Evolutionary conservation across 2,329 filamentous ascomycete genomes (phyloP).

Genomic region (Aspergillus hiratsukae): DNA sequence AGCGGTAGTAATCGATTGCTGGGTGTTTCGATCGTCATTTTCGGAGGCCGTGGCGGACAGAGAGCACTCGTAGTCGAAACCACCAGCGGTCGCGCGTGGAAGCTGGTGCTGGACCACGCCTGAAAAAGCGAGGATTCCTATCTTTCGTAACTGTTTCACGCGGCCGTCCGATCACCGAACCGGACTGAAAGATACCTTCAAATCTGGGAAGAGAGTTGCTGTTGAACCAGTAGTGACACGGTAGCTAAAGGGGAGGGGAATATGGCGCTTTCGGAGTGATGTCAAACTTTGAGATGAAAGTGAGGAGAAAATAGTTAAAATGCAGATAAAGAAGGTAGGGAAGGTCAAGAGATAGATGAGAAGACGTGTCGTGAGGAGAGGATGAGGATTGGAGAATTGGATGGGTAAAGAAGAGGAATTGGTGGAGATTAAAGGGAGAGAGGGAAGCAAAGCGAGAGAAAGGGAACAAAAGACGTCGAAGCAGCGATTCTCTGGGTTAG

Average conservation of each 20-base stretch:
- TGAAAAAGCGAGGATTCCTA: background rate
- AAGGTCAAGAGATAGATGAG: slow-evolving; percentile 5
- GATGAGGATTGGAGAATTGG: background rate
- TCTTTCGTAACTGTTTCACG: background rate
- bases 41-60: slow-evolving; percentile 36
- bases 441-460: background rate
- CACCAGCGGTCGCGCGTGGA: slow-evolving; percentile 32
- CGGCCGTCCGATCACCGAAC: background rate
- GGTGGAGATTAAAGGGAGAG: slow-evolving; percentile 3
- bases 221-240: background rate
- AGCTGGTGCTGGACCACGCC: slow-evolving; percentile 29
- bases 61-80: slow-evolving; percentile 25
- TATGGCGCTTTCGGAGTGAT: background rate
- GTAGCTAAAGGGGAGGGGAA: background rate
- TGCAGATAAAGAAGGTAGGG: background rate
- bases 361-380: slow-evolving; percentile 7
- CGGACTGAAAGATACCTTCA: background rate
- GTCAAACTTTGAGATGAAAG: background rate
- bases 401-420: slow-evolving; percentile 5
- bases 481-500: slow-evolving; percentile 3
- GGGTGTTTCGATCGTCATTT: slow-evolving; percentile 41
- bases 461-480: background rate
- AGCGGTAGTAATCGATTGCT: slow-evolving; percentile 41
- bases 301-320: background rate
- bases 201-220: background rate